Percentiles rank a stretch among this genome's conserved stretches.
These are phyloP conservation scores for Camelina sativa DNA, from an alignment of 345 rosid species.

Conservation along the genomic window DNA sequence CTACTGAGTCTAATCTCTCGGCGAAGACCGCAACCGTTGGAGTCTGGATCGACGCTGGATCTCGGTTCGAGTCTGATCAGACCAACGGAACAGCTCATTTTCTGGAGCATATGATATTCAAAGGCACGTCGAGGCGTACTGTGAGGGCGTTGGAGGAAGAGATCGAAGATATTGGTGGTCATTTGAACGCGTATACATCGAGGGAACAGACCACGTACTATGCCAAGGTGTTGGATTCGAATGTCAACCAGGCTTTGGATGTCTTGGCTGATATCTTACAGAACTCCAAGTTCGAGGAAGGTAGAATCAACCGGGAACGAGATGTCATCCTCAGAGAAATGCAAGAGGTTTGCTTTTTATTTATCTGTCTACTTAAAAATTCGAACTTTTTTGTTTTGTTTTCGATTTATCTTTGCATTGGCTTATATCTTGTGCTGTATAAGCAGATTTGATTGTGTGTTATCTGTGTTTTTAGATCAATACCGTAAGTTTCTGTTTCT, in stretches of 20 bases:
- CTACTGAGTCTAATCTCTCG: constrained; percentile 86
- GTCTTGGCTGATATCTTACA: constrained; percentile 93
- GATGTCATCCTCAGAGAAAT: constrained; percentile 79
- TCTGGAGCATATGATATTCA: constrained; percentile 96
- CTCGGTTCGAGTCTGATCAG: constrained; percentile 84
- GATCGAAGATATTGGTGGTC: constrained; percentile 97
- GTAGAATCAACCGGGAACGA: constrained; percentile 68
- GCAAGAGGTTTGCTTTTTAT: constrained; percentile 61
- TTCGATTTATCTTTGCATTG: background rate
- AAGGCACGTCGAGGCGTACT: constrained; percentile 77
- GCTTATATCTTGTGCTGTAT: background rate
- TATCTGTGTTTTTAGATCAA: background rate
- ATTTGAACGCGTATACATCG: constrained; percentile 89
- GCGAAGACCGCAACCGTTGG: constrained; percentile 87
- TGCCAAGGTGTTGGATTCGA: constrained; percentile 83
- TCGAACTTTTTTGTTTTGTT: constrained; percentile 26
- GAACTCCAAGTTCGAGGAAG: constrained; percentile 75
- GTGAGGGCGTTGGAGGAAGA: constrained; percentile 80
- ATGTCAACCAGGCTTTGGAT: constrained; percentile 71
- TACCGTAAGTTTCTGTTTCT: background rate
- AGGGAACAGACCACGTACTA: constrained; percentile 98
- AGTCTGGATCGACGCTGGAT: constrained; percentile 98
- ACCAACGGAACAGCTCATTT: constrained; percentile 96
- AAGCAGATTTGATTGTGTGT: background rate
- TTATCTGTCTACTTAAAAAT: background rate